phyloP scores from a whole-genome alignment of 139 green algal genomes.

The Chlamydomonas sp. region DNA sequence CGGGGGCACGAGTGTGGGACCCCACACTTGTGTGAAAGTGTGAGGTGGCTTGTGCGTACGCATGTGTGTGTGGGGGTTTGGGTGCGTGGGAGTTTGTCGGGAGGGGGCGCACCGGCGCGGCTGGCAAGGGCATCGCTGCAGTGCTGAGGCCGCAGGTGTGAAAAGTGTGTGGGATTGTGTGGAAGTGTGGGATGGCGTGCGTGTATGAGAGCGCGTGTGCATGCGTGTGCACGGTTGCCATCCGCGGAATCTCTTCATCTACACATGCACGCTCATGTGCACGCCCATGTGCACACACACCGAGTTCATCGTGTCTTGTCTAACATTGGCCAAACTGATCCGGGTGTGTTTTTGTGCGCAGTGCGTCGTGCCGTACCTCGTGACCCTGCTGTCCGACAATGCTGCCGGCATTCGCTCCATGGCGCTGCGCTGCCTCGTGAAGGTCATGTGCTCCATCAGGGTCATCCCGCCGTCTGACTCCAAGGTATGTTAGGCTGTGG shows the following conservation, averaged over 20 bases:
- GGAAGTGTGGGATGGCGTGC: too few relatives aligned
- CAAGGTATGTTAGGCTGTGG: too few relatives aligned
- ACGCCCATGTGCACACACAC: background rate
- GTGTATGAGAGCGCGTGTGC: too few relatives aligned
- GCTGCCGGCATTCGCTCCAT: slow-evolving; percentile 36
- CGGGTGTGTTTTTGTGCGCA: slow-evolving; percentile 62
- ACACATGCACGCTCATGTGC: background rate
- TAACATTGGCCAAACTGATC: slow-evolving; percentile 2
- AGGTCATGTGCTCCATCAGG: slow-evolving; percentile 35
- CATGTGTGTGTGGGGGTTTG: background rate
- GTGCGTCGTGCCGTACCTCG: slow-evolving; percentile 72
- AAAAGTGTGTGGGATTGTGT: too few relatives aligned
- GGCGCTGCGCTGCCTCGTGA: slow-evolving; percentile 48
- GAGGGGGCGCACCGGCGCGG: slow-evolving; percentile 17
- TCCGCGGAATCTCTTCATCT: background rate
- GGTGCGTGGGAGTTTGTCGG: slow-evolving; percentile 52
- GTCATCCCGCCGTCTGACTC: too few relatives aligned
- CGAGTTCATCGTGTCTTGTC: too few relatives aligned
- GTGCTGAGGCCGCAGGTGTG: background rate
- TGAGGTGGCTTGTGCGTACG: background rate
- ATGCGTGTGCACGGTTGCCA: too few relatives aligned
- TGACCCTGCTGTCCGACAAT: slow-evolving; percentile 52
- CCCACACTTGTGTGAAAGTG: too few relatives aligned
- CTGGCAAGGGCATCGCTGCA: slow-evolving; percentile 6
- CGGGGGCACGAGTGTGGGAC: too few relatives aligned